Evolutionary conservation across 805 yeast genomes (phyloP), one percentile per base, ranked within the genome.

Genomic region (Ogataea nitratoaversa): DNA sequence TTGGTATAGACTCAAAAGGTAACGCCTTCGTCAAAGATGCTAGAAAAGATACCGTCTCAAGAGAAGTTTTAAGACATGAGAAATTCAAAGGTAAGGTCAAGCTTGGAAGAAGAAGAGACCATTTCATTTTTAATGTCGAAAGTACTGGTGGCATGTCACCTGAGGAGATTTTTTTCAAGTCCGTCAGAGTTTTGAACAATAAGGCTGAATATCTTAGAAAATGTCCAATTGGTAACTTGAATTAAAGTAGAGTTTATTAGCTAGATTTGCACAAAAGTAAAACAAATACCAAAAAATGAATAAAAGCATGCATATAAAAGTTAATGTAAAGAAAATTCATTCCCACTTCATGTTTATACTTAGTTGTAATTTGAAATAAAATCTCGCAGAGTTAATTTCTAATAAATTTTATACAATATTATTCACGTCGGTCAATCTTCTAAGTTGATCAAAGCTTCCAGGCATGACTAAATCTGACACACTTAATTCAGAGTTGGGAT

Each of bases 71-170:
- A 53, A 80, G 99, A 64, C 96, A 93, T 63, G 84, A 79, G 38
- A 96, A 93, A 62, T 93, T 93, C 55, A 72, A 81, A 34, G 95
- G 84, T 30, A 85, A 86, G 54, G 97, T 93, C 41, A 84, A 84
- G 63, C 72, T 93, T 40, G 99, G 98, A 32, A 80, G 99, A 65
- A 74, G 74, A 51, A 82, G 96, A 63, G 93, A 85, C 61, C 96
- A 93, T 56, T 93, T 93, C 63, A 86, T 93, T 38, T 93, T 88
- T 71, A 87, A 89, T 55, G 89, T 93, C 34, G 99, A 93, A 66
- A 81, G 91, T 41, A 82, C 95, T 2, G 98, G 99, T 30, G 96
- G 97, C 31, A 90, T 93, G 96, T 71, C 88, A 13, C 96, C 99
- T 18, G 96, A 87, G 55, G 98, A 91, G 67, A 88, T 93, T 40